Percentiles rank a stretch among this genome's conserved stretches.
phyloP scores from a whole-genome alignment of 2,329 filamentous ascomycete genomes.

The Anisogramma anomala region DNA sequence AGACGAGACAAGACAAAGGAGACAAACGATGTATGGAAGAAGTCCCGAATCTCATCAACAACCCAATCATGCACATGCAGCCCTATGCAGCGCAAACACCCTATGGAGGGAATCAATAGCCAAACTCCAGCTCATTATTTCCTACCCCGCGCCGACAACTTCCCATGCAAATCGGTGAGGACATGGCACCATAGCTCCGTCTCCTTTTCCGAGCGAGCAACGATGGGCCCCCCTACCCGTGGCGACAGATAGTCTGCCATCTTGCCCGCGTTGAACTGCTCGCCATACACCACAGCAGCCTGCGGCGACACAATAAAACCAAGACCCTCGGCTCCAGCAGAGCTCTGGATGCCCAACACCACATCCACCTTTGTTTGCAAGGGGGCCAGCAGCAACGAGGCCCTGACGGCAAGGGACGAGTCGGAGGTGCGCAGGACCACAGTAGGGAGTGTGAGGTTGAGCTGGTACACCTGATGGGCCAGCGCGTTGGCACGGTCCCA shows the following conservation, averaged over 20 bases:
- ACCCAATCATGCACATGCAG: too few relatives aligned
- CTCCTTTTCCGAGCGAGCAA: slow-evolving; percentile 23
- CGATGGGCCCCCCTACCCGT: slow-evolving; percentile 34
- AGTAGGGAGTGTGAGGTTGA: slow-evolving; percentile 55
- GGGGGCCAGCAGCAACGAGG: slow-evolving; percentile 49
- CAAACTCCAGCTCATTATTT: slow-evolving; percentile 27
- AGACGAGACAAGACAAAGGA: background rate
- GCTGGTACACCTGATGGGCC: slow-evolving; percentile 46
- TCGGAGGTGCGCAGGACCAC: slow-evolving; percentile 53
- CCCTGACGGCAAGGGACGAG: slow-evolving; percentile 49
- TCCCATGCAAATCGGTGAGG: slow-evolving; percentile 42
- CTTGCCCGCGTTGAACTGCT: slow-evolving; percentile 63
- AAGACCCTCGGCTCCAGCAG: slow-evolving; percentile 35
- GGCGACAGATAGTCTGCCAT: slow-evolving; percentile 59
- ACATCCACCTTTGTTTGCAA: slow-evolving; percentile 60
- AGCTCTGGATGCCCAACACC: slow-evolving; percentile 41
- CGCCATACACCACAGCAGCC: slow-evolving; percentile 62
- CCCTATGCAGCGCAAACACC: too few relatives aligned
- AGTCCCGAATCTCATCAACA: too few relatives aligned
- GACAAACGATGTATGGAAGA: background rate
- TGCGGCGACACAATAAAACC: slow-evolving; percentile 41
- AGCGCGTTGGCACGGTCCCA: slow-evolving; percentile 57
- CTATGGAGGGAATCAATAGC: background rate
- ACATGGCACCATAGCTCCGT: slow-evolving; percentile 40
- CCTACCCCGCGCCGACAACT: slow-evolving; percentile 42